Base-by-base conservation (phyloP, 2,329 filamentous ascomycete genomes). In the Neopestalotiopsis sp. region DNA sequence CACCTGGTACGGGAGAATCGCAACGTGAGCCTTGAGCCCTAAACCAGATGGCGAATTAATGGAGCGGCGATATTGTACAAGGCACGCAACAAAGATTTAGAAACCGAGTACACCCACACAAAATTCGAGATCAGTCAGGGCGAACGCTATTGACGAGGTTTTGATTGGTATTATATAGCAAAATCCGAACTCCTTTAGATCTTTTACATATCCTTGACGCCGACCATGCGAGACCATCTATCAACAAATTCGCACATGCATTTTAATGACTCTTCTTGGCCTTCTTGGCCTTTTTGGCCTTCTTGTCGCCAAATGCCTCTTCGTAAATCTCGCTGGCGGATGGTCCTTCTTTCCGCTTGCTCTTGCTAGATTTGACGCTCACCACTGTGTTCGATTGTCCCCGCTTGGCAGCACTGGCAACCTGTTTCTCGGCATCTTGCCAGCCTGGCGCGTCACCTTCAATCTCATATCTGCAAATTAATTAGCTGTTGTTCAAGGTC, bases 341-440 rank as follows among this genome's bases (percentile, higher is more conserved):
- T 69, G 80, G 80, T 9, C 74, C 75, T 0, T 89, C 92, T 82
- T 97, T 97, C 74, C 94, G 86, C 86, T 96, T 95, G 71, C 81
- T 75, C 81, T 94, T 94, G 69, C 84, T 85, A n/a, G 90, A 89
- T 85, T 95, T 96, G 67, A 98, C 89, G 77, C 92, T 95, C 34
- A 98, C 94, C 0, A 90, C 91, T 17, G 86, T 85, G 75, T 86
- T 89, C 62, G 85, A 83, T 65, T 87, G 85, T 10, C 88, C 88
- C 32, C 82, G 85, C 79, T 88, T 87, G 56, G 83, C 75, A 1
- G 88, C 87, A 67, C 79, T 86, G 24, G 85, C 81, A 40, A 97
- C 90, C 76, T 94, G 91, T 77, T 92, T 91, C 81, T 98, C 95
- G 0, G 91, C 90, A 9, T 90, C 89, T 64, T 87, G 83, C 91